A percentile compares a stretch with the other conserved stretches of the same genome.
Evolutionary conservation across 2,329 filamentous ascomycete species (phyloP).

Genomic region (Chrysoporthe cubensis): DNA sequence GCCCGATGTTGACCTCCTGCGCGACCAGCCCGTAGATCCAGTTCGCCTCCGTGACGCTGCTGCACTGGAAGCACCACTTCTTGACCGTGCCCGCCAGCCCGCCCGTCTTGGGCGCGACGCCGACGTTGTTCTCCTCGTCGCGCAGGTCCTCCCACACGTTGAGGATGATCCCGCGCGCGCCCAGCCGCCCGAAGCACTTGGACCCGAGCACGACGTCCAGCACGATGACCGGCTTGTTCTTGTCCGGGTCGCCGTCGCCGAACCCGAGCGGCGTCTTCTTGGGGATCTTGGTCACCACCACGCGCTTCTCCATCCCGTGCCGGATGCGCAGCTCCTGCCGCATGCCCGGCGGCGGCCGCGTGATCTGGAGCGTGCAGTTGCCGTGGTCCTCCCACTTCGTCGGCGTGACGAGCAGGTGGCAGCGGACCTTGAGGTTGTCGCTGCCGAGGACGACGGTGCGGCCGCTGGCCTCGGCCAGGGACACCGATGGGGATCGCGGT

Average conservation of each 20-base stretch:
- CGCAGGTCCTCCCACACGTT: slow-evolving; percentile 83
- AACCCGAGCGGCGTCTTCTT: slow-evolving; percentile 47
- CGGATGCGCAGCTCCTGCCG: slow-evolving; percentile 62
- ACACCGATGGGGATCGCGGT: slow-evolving; percentile 62
- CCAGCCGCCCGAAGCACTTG: slow-evolving; percentile 82
- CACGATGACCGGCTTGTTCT: slow-evolving; percentile 62
- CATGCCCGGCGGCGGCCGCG: slow-evolving; percentile 69
- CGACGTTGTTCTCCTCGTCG: slow-evolving; percentile 61
- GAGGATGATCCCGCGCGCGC: slow-evolving; percentile 83
- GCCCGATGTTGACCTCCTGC: slow-evolving; percentile 53
- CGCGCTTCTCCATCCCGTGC: slow-evolving; percentile 78
- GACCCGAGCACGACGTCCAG: slow-evolving; percentile 86
- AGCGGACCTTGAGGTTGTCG: slow-evolving; percentile 80
- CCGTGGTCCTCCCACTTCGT: slow-evolving; percentile 93
- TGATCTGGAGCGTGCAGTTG: slow-evolving; percentile 80
- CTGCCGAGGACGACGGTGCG: slow-evolving; percentile 65
- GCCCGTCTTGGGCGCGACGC: slow-evolving; percentile 55
- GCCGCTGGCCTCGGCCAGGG: slow-evolving; percentile 53
- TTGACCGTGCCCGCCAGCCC: slow-evolving; percentile 58
- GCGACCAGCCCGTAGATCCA: slow-evolving; percentile 62
- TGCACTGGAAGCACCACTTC: slow-evolving; percentile 68
- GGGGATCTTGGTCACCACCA: slow-evolving; percentile 76
- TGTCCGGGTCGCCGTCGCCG: slow-evolving; percentile 43
- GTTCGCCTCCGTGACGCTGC: slow-evolving; percentile 54
- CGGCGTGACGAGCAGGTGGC: slow-evolving; percentile 77